These are phyloP conservation scores for Triangularia verruculosa DNA, from an alignment of 2,329 filamentous ascomycete species.

Conservation along the genomic window DNA sequence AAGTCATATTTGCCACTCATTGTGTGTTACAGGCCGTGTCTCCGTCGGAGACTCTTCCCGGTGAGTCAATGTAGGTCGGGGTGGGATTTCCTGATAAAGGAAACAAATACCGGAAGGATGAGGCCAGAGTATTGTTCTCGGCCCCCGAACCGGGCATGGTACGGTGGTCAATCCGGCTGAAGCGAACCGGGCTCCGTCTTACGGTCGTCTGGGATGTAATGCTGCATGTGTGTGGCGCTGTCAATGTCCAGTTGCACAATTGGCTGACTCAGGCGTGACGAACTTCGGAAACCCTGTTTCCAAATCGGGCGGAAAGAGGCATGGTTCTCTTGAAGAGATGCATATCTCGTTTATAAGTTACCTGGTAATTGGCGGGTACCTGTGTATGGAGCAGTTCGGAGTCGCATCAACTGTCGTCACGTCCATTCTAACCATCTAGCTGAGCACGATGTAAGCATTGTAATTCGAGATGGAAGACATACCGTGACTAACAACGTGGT, in stretches of 20 bases:
- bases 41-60: background rate
- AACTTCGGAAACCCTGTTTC: background rate
- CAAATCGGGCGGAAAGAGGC: background rate
- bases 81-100: background rate
- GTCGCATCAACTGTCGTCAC: background rate
- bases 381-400: background rate
- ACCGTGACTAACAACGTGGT: background rate
- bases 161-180: background rate
- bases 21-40: background rate
- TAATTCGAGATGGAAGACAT: background rate
- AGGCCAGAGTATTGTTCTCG: background rate
- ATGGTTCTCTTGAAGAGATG: background rate
- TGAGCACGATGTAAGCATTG: background rate
- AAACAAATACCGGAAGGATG: background rate
- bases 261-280: background rate
- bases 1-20: background rate
- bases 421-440: background rate
- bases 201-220: background rate
- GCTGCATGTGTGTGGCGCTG: background rate
- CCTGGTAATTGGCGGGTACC: background rate
- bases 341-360: background rate
- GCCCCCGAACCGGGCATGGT: background rate
- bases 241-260: background rate
- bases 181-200: background rate
- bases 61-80: background rate